Evolutionary conservation across 371 early-diverging fungal genomes (phyloP).

Genomic region (Entomophthora muscae): DNA sequence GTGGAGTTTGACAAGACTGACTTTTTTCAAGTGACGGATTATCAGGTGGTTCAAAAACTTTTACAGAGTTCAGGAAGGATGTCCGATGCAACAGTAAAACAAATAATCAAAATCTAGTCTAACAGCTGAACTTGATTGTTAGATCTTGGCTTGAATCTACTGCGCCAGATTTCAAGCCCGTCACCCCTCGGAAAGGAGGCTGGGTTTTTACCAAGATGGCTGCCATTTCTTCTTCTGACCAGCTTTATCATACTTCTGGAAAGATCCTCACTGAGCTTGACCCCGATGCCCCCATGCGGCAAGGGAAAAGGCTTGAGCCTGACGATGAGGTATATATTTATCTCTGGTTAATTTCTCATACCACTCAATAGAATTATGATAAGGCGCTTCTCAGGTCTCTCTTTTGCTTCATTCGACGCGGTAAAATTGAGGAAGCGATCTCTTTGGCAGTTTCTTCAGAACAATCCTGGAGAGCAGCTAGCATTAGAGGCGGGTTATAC

Average conservation of each 20-base stretch:
- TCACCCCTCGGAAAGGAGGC: background rate
- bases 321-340: background rate
- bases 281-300: background rate
- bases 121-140: background rate
- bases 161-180: background rate
- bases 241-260: no score
- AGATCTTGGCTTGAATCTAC: constrained; percentile 1
- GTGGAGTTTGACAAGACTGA: background rate
- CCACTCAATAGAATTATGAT: background rate
- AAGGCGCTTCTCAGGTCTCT: background rate
- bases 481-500: background rate
- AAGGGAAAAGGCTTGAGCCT: background rate
- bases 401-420: background rate
- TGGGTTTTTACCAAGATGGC: background rate
- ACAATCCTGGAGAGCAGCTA: background rate
- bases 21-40: background rate
- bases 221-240: no score
- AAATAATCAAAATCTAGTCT: no score
- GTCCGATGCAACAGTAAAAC: background rate
- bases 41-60: background rate
- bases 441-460: background rate
- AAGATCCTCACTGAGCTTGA: background rate
- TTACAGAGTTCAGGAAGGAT: background rate
- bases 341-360: background rate
- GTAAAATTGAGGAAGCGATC: background rate